Evolutionary conservation across 345 rosid genomes (phyloP).

Genomic region (Balakata baccata): DNA sequence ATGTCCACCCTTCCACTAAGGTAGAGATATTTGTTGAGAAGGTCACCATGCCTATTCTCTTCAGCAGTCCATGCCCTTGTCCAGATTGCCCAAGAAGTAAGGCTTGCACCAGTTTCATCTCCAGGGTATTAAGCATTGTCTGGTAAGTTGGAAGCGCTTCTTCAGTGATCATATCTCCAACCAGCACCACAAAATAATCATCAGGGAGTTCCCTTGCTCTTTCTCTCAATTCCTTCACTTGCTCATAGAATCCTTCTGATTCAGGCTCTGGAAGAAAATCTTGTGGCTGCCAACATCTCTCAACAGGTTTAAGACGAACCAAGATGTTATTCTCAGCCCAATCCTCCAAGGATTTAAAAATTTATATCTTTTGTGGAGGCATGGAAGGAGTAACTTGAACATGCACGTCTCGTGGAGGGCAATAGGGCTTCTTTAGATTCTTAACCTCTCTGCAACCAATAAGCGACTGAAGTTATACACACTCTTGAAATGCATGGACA

Average conservation of each 20-base stretch:
- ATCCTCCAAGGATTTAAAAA: constrained; percentile 22
- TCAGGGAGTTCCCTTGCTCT: constrained; percentile 33
- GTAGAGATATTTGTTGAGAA: constrained; percentile 61
- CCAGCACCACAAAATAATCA: constrained; percentile 34
- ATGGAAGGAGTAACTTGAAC: constrained; percentile 23
- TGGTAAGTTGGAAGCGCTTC: constrained; percentile 36
- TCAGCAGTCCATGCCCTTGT: constrained; percentile 66
- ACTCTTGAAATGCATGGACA: neutral
- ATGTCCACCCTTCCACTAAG: constrained; percentile 59
- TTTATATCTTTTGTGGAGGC: constrained; percentile 25
- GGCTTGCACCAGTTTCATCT: constrained; percentile 33
- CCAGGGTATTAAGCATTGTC: constrained; percentile 22
- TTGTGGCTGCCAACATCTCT: constrained; percentile 35
- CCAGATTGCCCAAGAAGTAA: constrained; percentile 58
- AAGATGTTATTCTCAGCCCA: constrained; percentile 28
- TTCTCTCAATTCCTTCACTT: constrained; percentile 26
- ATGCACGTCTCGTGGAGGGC: constrained; percentile 21
- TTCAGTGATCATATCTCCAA: constrained; percentile 30
- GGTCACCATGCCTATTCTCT: constrained; percentile 67
- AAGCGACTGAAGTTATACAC: neutral
- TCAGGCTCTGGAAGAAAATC: constrained; percentile 29
- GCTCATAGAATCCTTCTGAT: constrained; percentile 23
- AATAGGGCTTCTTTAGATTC: constrained; percentile 10
- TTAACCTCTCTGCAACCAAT: constrained; percentile 15
- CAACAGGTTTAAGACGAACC: constrained; percentile 27